Conservation (phyloP, 257 asterid genomes). For the Solanum chmielewskii region DNA sequence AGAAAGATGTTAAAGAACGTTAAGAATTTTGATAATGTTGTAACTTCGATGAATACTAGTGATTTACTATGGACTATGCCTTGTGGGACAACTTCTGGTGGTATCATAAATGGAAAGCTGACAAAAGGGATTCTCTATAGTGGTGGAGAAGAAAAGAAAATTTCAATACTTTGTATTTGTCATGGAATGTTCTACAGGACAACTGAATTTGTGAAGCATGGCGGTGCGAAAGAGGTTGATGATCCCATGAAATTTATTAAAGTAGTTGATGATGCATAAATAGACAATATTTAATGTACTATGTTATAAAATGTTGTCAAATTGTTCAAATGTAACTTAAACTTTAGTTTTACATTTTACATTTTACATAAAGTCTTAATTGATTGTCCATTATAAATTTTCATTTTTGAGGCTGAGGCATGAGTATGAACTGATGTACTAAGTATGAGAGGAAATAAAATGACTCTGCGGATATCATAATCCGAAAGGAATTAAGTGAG, state of each 20-base stretch:
- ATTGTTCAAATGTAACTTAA: background rate
- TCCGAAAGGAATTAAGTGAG: background rate
- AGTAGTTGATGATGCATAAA: background rate
- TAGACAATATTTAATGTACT: background rate
- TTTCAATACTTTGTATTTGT: constrained; percentile 6
- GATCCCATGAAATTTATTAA: background rate
- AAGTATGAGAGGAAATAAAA: background rate
- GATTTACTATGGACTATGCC: background rate
- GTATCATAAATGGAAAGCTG: background rate
- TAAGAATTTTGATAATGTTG: no score
- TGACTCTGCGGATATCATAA: background rate
- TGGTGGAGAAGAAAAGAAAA: background rate
- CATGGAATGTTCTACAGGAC: constrained; percentile 9
- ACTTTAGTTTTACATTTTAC: background rate
- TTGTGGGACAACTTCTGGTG: background rate
- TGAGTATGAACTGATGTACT: background rate
- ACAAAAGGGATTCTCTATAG: constrained; percentile 1
- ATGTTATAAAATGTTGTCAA: background rate
- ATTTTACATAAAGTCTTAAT: background rate
- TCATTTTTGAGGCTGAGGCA: background rate
- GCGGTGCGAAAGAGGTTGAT: background rate
- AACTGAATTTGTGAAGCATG: constrained; percentile 21
- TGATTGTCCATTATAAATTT: background rate
- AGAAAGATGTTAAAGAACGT: no score
- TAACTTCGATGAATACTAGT: background rate